Base-by-base conservation (phyloP, 1,139 yeast species). In the Pichia sp. region DNA sequence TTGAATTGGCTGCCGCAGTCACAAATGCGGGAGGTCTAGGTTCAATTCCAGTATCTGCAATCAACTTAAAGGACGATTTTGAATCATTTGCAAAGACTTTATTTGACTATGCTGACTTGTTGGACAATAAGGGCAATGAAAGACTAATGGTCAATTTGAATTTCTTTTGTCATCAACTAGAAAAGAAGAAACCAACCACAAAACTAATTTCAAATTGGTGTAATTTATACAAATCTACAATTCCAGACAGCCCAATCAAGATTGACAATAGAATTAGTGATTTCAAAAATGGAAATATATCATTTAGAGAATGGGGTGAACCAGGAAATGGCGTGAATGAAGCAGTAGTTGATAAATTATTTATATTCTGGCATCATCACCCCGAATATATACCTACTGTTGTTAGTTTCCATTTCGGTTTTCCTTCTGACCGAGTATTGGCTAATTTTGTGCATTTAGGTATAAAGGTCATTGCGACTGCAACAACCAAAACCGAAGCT, bases 331-430 rank as follows among this genome's bases (percentile, higher is more conserved):
- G 15, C 14, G 40, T 11, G 9, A 37, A 37, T 37, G 7, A 12
- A 4, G 17, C 14, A 8, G 40, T 37, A 9, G n/a, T 37, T 8
- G 14, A 22, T 19, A 37, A 27, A n/a, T 6, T 37, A 10, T 37
- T 37, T 22, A 30, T 6, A 7, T 37, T 37, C 17, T 37, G 40
- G 40, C 8, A 22, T 5, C n/a, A 37, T 19, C 12, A 37, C 20
- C 14, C 20, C 6, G 12, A 20, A 8, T 30, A 24, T 12, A 24
- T 22, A n/a, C 40, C 40, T 7, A 19, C 14, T 9, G 21, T 37
- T 11, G 40, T 37, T 24, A 37, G 40, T 30, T 37, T 37, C 19
- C 40, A 37, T 17, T 37, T 37, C 17, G 40, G 40, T 9, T 22
- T 24, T 24, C 40, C 40, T 6, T 4, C 17, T n/a, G 14, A 10